Evolutionary conservation across 2,329 filamentous ascomycete genomes (phyloP).

Genomic region (Pseudopyrenochaeta lycopersici): DNA sequence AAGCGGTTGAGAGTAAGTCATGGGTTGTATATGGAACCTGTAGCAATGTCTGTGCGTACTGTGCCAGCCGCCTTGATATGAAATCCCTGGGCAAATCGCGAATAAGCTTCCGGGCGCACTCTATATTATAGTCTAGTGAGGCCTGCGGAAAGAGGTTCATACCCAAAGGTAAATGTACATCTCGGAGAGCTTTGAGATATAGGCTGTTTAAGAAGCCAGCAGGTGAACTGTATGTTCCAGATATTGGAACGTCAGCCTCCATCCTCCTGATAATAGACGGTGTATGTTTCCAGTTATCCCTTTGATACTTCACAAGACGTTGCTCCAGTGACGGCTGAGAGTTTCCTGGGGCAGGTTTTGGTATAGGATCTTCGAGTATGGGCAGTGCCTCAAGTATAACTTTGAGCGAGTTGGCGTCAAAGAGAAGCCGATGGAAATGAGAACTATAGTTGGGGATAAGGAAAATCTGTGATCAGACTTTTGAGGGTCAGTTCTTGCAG

Average conservation of each 20-base stretch:
- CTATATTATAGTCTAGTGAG: conserved; percentile 1
- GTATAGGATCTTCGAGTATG: background rate
- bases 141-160: conserved; percentile 9
- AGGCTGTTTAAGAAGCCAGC: conserved; percentile 4
- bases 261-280: conserved; percentile 1
- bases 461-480: conserved; percentile 1
- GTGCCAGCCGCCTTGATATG: conserved; percentile 2
- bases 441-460: background rate
- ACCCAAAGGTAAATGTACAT: conserved; percentile 12
- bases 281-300: conserved; percentile 3
- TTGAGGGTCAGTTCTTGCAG: background rate
- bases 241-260: conserved; percentile 4
- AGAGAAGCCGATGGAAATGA: conserved; percentile 13
- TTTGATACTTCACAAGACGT: background rate
- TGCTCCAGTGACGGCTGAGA: background rate
- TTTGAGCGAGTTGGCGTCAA: background rate
- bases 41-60: conserved; percentile 4
- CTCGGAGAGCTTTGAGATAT: conserved; percentile 5
- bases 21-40: background rate
- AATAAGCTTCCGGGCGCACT: conserved; percentile 8
- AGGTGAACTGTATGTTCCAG: background rate
- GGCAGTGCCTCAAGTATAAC: conserved; percentile 1
- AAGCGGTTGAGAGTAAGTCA: conserved; percentile 2
- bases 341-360: background rate
- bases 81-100: conserved; percentile 1